Evolutionary conservation across 768 basidiomycete genomes (phyloP).

Genomic region (Russula sp.): DNA sequence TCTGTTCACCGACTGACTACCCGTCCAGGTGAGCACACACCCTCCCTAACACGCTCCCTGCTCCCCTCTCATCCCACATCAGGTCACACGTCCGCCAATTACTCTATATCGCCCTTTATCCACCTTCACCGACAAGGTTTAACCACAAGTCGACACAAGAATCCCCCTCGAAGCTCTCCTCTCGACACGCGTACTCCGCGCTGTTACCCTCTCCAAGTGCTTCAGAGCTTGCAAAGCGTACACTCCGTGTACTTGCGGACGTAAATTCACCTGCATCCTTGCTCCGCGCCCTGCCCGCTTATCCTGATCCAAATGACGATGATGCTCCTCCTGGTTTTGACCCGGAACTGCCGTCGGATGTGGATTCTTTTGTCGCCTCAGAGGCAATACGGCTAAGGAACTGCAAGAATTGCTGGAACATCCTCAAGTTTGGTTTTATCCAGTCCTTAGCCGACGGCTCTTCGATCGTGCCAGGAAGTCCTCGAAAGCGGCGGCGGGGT

Average conservation of each 20-base stretch:
- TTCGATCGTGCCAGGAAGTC: constrained; percentile 18
- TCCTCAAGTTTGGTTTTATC: constrained; percentile 28
- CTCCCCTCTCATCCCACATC: not conserved
- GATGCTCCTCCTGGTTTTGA: constrained; percentile 4
- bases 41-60: not conserved
- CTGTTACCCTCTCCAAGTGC: constrained; percentile 21
- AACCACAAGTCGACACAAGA: constrained; percentile 20
- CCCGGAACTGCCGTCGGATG: constrained; percentile 14
- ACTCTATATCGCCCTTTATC: constrained; percentile 31
- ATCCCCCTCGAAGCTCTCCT: constrained; percentile 27
- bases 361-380: constrained; percentile 26
- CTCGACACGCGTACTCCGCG: constrained; percentile 26
- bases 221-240: constrained; percentile 25
- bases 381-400: constrained; percentile 29
- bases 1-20: constrained; percentile 54
- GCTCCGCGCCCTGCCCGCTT: constrained; percentile 29
- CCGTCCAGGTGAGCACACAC: constrained; percentile 53
- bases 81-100: constrained; percentile 31
- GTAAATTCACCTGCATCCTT: constrained; percentile 26
- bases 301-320: constrained; percentile 19
- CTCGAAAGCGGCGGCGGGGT: constrained; percentile 34
- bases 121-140: constrained; percentile 9
- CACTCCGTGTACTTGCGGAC: constrained; percentile 26
- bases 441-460: constrained; percentile 10
- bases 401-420: constrained; percentile 32